These are phyloP conservation scores for Forsythia suspensa DNA, from an alignment of 257 asterid genomes.

Conservation along the genomic window DNA sequence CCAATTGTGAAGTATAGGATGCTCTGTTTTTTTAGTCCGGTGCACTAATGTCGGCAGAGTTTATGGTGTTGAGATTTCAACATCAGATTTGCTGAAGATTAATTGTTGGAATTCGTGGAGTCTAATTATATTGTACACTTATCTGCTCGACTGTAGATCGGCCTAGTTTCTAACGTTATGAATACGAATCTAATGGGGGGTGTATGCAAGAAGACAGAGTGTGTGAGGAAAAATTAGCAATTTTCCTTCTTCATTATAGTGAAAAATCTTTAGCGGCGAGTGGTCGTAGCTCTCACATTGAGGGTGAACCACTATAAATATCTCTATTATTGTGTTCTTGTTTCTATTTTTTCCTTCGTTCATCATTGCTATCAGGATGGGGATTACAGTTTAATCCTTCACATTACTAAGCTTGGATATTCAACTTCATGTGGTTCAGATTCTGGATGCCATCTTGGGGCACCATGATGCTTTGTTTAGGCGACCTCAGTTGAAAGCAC, in stretches of 20 bases:
- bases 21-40: neutral
- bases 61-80: neutral
- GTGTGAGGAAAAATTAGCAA: too few relatives aligned
- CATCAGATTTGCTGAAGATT: neutral
- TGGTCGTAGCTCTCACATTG: neutral
- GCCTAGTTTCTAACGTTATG: neutral
- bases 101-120: neutral
- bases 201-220: neutral
- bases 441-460: conserved; percentile 84
- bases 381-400: neutral
- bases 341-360: neutral
- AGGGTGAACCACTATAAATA: neutral
- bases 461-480: conserved; percentile 81
- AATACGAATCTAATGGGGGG: neutral
- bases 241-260: too few relatives aligned
- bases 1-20: neutral
- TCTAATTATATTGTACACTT: neutral
- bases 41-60: neutral
- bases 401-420: neutral
- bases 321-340: neutral
- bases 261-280: neutral
- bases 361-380: neutral
- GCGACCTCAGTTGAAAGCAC: conserved; percentile 95
- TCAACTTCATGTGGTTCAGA: conserved; percentile 31
- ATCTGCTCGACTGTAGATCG: neutral